Conservation (phyloP, 225 moss, liverwort and hornwort genomes). For the Bryoerythrophyllum caledonicum region DNA sequence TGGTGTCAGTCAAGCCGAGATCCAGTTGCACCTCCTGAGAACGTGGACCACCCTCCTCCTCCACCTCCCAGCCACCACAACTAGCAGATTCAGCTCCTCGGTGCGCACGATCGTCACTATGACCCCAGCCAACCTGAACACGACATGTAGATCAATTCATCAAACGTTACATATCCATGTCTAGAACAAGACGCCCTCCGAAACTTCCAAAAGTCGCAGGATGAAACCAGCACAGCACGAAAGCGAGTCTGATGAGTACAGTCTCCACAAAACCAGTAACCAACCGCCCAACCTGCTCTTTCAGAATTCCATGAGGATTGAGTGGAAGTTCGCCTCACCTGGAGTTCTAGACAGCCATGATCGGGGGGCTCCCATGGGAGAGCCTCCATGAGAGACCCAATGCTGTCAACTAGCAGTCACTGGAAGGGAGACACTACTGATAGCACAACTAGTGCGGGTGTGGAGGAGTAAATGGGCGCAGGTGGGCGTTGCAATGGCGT, state of each 20-base stretch:
- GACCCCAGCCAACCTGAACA: conserved; percentile 17
- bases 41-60: background rate
- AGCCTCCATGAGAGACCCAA: conserved; percentile 19
- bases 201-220: no score
- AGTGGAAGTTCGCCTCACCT: no score
- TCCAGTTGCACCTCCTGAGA: conserved; percentile 14
- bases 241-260: background rate
- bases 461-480: background rate
- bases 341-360: background rate
- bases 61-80: background rate
- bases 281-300: background rate
- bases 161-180: no score
- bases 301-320: no score
- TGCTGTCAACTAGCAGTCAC: background rate
- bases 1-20: conserved; percentile 25
- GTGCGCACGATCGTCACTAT: conserved; percentile 1
- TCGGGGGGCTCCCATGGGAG: conserved; percentile 36
- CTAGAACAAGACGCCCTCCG: no score
- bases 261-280: background rate
- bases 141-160: no score
- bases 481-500: no score
- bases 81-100: background rate
- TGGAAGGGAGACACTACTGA: background rate
- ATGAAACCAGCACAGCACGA: background rate
- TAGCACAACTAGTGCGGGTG: background rate